Percentiles rank a stretch among this genome's conserved stretches.
Conservation (phyloP, 352 stramenopile genomes). For the Pythium rishiriense region DNA sequence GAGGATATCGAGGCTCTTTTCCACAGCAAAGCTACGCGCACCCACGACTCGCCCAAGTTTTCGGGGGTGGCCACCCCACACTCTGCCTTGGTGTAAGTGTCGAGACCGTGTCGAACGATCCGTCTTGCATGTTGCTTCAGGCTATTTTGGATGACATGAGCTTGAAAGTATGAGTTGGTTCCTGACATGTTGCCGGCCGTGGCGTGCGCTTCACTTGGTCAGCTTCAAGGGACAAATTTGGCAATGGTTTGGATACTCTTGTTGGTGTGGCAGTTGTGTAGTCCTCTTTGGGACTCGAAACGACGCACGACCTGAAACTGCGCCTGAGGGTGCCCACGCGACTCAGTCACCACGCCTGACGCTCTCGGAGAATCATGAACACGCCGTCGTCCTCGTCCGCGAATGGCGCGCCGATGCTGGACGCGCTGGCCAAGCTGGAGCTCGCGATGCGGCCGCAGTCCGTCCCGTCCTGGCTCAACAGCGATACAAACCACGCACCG, state of each 20-base stretch:
- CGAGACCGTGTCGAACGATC: background rate
- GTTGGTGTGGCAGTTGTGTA: background rate
- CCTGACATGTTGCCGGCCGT: background rate
- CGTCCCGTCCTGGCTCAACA: slow-evolving; percentile 72
- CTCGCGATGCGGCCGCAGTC: slow-evolving; percentile 71
- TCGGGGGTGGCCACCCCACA: background rate
- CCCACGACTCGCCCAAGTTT: slow-evolving; percentile 17
- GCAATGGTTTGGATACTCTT: background rate
- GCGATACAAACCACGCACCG: slow-evolving; percentile 64
- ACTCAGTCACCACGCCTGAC: background rate
- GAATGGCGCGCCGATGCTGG: slow-evolving; percentile 40
- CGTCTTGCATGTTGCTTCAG: background rate
- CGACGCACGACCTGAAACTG: slow-evolving; percentile 11
- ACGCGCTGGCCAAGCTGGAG: slow-evolving; percentile 67
- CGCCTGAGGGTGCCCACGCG: background rate
- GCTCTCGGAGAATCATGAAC: slow-evolving; percentile 7
- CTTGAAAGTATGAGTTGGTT: background rate
- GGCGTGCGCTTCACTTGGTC: too few relatives aligned
- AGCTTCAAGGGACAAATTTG: background rate
- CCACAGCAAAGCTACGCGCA: slow-evolving; percentile 2
- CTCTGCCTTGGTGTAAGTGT: background rate
- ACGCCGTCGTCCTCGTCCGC: slow-evolving; percentile 1
- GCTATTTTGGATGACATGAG: background rate
- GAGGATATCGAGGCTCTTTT: slow-evolving; percentile 48
- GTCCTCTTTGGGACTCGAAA: background rate